Conservation (phyloP, 2,329 filamentous ascomycete genomes). For the Colletotrichum limetticola region DNA sequence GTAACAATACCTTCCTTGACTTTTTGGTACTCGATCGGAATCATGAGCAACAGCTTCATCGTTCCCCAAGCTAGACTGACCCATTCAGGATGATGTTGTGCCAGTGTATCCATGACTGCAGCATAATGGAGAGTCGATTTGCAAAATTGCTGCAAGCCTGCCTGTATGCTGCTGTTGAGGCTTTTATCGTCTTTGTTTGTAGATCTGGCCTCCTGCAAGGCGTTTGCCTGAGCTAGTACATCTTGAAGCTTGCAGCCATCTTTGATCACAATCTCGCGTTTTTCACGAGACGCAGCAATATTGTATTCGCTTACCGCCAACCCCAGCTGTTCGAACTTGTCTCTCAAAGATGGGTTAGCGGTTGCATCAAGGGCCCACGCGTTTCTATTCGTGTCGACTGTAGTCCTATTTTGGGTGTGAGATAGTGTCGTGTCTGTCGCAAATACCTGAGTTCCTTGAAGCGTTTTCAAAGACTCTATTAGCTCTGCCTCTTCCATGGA, state of each 20-base stretch:
- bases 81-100: background rate
- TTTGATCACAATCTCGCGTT: too few relatives aligned
- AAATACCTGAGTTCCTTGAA: too few relatives aligned
- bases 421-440: too few relatives aligned
- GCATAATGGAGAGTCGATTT: background rate
- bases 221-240: background rate
- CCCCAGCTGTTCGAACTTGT: too few relatives aligned
- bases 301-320: too few relatives aligned
- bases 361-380: too few relatives aligned
- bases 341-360: too few relatives aligned
- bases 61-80: background rate
- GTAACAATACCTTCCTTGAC: background rate
- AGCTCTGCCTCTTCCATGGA: too few relatives aligned
- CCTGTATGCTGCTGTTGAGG: fast-evolving
- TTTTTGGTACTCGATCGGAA: background rate
- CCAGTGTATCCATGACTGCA: background rate
- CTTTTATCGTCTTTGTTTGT: background rate
- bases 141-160: background rate
- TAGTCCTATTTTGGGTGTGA: too few relatives aligned
- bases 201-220: too few relatives aligned
- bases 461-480: too few relatives aligned
- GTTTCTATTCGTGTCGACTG: too few relatives aligned
- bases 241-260: background rate
- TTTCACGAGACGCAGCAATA: fast-evolving
- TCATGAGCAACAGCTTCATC: fast-evolving